Evolutionary conservation across 495 filamentous ascomycete species (phyloP).

Genomic region (Neurospora sp.): DNA sequence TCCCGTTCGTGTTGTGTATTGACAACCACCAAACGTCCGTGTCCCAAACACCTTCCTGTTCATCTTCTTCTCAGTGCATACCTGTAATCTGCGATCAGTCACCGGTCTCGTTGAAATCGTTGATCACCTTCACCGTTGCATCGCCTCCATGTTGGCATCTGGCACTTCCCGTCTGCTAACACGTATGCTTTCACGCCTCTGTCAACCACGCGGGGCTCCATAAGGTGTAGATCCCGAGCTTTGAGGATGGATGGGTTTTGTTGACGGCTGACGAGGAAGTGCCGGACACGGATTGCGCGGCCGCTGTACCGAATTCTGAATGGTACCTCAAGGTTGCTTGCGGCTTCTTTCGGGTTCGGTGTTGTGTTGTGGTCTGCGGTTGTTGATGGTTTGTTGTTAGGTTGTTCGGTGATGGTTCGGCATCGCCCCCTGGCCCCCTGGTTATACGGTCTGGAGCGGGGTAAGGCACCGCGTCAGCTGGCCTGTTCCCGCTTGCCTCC

Average conservation of each 20-base stretch:
- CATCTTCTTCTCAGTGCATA: background rate
- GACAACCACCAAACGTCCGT: background rate
- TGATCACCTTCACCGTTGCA: background rate
- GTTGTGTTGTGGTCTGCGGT: too few relatives aligned
- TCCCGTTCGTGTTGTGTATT: background rate
- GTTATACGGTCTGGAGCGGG: slow-evolving; percentile 1
- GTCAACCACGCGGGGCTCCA: background rate
- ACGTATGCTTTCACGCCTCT: background rate
- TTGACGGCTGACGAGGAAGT: background rate
- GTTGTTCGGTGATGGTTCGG: slow-evolving; percentile 20
- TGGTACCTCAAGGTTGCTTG: background rate
- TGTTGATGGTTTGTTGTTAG: slow-evolving; percentile 1
- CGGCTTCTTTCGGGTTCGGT: background rate
- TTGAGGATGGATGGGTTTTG: background rate
- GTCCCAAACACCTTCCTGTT: background rate
- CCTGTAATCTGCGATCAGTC: background rate
- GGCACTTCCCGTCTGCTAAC: background rate
- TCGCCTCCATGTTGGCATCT: background rate
- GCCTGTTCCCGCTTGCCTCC: background rate
- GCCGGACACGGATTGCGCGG: background rate
- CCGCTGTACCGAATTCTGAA: background rate
- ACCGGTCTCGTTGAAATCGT: background rate
- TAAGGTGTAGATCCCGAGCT: background rate
- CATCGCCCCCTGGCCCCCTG: slow-evolving; percentile 1
- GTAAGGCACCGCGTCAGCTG: background rate